Percentiles rank a stretch among this genome's conserved stretches.
phyloP scores from a whole-genome alignment of 148 eudicot genomes.

The Euryodendron excelsum region DNA sequence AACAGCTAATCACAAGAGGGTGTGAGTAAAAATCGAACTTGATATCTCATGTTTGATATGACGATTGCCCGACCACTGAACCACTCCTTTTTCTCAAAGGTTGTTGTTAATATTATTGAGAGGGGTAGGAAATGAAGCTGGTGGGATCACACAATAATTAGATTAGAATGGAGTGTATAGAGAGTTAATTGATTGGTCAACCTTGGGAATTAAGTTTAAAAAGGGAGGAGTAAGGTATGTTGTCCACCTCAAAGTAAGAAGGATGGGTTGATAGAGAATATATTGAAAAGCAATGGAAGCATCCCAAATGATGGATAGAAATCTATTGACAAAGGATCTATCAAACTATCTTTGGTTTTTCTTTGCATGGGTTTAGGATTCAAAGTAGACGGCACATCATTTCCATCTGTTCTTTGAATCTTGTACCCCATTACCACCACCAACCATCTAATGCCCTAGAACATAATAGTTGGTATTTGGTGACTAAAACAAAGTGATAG shows the following conservation, averaged over 20 bases:
- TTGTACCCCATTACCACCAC: too few relatives aligned
- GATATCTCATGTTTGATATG: too few relatives aligned
- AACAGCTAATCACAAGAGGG: too few relatives aligned
- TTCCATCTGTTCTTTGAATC: not conserved
- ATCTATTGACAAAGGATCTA: not conserved
- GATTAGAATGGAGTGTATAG: too few relatives aligned
- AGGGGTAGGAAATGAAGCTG: not conserved
- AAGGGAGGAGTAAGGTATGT: not conserved
- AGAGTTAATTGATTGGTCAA: not conserved
- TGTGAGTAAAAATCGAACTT: too few relatives aligned
- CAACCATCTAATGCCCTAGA: not conserved
- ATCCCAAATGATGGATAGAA: not conserved
- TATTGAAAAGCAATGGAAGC: not conserved
- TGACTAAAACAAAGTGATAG: too few relatives aligned
- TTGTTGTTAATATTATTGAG: too few relatives aligned
- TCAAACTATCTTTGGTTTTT: not conserved
- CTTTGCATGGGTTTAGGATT: not conserved
- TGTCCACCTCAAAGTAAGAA: not conserved
- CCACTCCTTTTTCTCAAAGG: too few relatives aligned
- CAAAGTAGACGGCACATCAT: slow-evolving; percentile 1
- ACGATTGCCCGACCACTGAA: too few relatives aligned
- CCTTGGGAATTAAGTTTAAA: not conserved
- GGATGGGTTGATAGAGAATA: not conserved
- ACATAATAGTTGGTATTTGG: too few relatives aligned
- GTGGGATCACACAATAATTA: too few relatives aligned